Percentiles rank a stretch among this genome's conserved stretches.
Conservation (phyloP, 345 rosid genomes). For the Clausena lansium region DNA sequence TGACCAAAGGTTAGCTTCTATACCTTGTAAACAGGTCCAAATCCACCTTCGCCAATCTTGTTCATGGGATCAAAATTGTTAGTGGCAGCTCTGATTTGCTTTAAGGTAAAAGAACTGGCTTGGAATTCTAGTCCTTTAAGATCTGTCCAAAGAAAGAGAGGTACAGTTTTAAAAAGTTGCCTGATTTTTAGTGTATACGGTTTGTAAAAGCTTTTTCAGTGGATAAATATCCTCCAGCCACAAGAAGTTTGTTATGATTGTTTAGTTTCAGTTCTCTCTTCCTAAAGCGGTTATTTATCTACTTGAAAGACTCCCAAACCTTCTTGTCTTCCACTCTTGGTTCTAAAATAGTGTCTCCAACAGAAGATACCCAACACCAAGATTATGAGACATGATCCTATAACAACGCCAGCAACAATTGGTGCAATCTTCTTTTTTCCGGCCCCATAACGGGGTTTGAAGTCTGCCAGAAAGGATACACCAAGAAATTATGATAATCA, state of each 20-base stretch:
- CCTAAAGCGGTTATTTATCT: background rate
- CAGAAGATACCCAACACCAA: conserved; percentile 23
- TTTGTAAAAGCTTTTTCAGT: background rate
- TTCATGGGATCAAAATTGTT: conserved; percentile 18
- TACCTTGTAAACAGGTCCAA: conserved; percentile 31
- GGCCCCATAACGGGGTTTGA: conserved; percentile 20
- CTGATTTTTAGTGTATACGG: background rate
- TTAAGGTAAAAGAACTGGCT: conserved; percentile 19
- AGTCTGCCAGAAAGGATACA: conserved; percentile 22
- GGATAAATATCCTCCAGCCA: background rate
- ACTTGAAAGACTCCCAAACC: conserved; percentile 15
- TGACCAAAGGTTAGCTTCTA: background rate
- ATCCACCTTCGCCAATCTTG: conserved; percentile 34
- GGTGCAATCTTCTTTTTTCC: conserved; percentile 12
- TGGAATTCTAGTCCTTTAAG: conserved; percentile 13
- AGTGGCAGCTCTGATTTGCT: conserved; percentile 24
- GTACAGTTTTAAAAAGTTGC: background rate
- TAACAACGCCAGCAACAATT: conserved; percentile 25
- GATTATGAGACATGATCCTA: conserved; percentile 28
- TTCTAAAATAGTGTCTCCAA: conserved; percentile 32
- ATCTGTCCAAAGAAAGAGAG: background rate
- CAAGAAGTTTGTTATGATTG: background rate
- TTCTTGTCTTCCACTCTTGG: conserved; percentile 5
- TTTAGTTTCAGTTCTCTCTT: background rate
- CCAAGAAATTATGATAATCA: background rate